phyloP scores from a whole-genome alignment of 2,329 filamentous ascomycete genomes.

The Metarhizium guizhouense region DNA sequence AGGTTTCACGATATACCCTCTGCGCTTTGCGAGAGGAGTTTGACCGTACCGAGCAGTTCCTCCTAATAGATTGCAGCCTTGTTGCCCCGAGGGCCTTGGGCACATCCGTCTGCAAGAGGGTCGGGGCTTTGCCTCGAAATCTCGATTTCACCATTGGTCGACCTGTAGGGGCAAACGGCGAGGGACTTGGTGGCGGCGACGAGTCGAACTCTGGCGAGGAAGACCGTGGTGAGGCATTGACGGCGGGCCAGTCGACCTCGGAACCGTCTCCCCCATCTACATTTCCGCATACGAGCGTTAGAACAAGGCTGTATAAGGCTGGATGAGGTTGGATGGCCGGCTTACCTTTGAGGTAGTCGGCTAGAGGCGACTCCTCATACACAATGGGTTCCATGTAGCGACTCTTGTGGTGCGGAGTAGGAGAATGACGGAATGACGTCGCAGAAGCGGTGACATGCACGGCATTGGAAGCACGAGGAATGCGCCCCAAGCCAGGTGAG shows the following conservation, averaged over 20 bases:
- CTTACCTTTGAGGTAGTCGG: constrained; percentile 79
- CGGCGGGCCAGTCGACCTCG: constrained; percentile 36
- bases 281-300: constrained; percentile 3
- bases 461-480: constrained; percentile 18
- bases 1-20: too few species aligned
- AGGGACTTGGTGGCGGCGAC: constrained; percentile 39
- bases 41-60: constrained; percentile 41
- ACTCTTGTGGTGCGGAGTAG: constrained; percentile 1
- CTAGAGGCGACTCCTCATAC: constrained; percentile 78
- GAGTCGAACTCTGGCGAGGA: constrained; percentile 20
- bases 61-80: constrained; percentile 35
- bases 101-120: constrained; percentile 33
- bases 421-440: constrained; percentile 12
- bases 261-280: constrained; percentile 40
- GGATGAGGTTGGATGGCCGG: neutral
- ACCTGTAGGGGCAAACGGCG: constrained; percentile 47
- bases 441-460: constrained; percentile 16
- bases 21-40: neutral
- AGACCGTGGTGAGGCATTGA: constrained; percentile 25
- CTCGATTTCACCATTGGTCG: constrained; percentile 44
- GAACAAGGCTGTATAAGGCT: neutral
- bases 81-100: constrained; percentile 15
- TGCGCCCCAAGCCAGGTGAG: constrained; percentile 1
- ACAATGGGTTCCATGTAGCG: constrained; percentile 70
- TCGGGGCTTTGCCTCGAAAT: constrained; percentile 40